phyloP scores from a whole-genome alignment of 176 grass and related monocot genomes.

The Raddia guianensis region DNA sequence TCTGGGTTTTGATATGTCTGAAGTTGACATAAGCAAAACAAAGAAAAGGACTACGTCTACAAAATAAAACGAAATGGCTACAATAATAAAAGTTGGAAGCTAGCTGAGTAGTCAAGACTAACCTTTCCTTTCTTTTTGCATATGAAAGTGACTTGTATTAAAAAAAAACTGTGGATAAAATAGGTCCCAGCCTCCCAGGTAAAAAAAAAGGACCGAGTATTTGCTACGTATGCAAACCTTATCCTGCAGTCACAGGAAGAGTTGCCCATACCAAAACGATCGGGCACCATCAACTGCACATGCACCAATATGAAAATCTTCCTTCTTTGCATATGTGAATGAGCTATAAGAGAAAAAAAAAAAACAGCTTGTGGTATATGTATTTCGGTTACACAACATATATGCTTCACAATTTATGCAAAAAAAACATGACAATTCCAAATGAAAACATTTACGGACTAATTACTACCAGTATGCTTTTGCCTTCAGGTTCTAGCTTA shows the following conservation, averaged over 20 bases:
- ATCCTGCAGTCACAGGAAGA: neutral
- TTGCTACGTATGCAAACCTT: constrained; percentile 5
- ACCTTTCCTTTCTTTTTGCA: constrained; percentile 27
- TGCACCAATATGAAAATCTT: neutral
- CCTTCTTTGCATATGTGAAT: neutral
- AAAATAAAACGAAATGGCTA: constrained; percentile 21
- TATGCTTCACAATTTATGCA: neutral
- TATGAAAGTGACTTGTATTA: constrained; percentile 25
- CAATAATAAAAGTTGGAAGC: constrained; percentile 14
- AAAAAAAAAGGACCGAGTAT: constrained; percentile 4
- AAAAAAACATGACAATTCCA: no score
- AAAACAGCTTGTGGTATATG: neutral
- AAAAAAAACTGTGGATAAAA: neutral
- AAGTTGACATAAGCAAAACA: constrained; percentile 33
- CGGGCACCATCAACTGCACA: neutral
- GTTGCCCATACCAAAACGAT: neutral
- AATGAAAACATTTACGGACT: no score
- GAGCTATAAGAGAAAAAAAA: neutral
- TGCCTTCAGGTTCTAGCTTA: no score
- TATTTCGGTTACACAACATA: neutral
- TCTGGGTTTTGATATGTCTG: neutral
- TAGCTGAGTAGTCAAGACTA: constrained; percentile 32
- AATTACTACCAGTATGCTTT: no score
- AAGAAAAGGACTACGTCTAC: constrained; percentile 5
- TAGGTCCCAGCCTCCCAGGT: neutral